A percentile compares a stretch with the other conserved stretches of the same genome.
Conservation (phyloP, 140 eudicot genomes). For the Cichorium intybus region DNA sequence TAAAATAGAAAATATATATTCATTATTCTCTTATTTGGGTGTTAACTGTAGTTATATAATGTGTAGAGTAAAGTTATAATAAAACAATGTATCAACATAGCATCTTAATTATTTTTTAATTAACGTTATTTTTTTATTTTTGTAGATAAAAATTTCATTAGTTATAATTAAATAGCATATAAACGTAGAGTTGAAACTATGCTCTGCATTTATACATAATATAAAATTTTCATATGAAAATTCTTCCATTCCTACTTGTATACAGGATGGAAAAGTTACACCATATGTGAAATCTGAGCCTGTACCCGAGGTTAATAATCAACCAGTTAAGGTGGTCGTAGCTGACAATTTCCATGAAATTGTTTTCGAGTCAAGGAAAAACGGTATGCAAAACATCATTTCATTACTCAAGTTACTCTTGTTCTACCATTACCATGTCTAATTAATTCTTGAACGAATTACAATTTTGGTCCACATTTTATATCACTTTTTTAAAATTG, state of each 20-base stretch:
- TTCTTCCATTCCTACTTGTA: neutral
- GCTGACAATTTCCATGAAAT: slow-evolving; percentile 69
- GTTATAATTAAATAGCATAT: too few relatives aligned
- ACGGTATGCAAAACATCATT: slow-evolving; percentile 42
- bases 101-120: too few relatives aligned
- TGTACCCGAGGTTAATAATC: slow-evolving; percentile 65
- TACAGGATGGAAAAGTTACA: slow-evolving; percentile 77
- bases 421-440: neutral
- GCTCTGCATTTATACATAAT: neutral
- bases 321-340: slow-evolving; percentile 87
- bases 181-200: neutral
- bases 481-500: too few relatives aligned
- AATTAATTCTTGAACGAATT: neutral
- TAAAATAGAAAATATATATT: too few relatives aligned
- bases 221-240: neutral
- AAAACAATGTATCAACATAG: too few relatives aligned
- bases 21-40: neutral
- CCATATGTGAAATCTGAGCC: slow-evolving; percentile 80
- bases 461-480: too few relatives aligned
- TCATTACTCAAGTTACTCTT: slow-evolving; percentile 1
- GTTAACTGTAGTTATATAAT: too few relatives aligned
- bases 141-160: too few relatives aligned
- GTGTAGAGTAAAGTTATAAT: too few relatives aligned
- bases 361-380: slow-evolving; percentile 78
- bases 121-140: too few relatives aligned